Evolutionary conservation across 2,329 filamentous ascomycete species (phyloP), one percentile per base, ranked within the genome.

Genomic region (Fusarium sarcochroum): DNA sequence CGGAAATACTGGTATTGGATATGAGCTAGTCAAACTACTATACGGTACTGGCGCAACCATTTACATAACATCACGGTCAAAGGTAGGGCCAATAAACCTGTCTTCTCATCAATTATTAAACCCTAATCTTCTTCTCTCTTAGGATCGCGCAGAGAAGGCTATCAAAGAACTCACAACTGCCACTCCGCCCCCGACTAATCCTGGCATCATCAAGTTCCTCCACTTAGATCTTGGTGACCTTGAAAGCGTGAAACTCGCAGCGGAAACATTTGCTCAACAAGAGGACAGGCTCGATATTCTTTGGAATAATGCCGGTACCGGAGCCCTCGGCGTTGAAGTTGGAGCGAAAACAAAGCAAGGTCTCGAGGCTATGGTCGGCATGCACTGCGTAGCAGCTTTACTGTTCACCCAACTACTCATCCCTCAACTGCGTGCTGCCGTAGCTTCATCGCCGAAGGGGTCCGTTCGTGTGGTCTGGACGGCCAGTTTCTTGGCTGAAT

Each of bases 31-130:
- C 48, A 82, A 81, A 30, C 82, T 89, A 2, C 79, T 90, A 4
- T 89, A 88, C 68, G 70, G 75, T 0, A 81, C 80, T 5, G 84
- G 86, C 23, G 86, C 79, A 20, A 88, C 80, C 1, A 79, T 89
- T 7, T 89, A 89, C 70, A 76, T 89, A 48, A 84, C 85, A 6
- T 82, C 81, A 1, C 83, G 86, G 37, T 78, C 75, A 32, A 74
- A 68, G 40, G 67, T 66, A 13, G 14, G 38, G 23, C 6, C 20
- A 7, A 18, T 10, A 9, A 27, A 27, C 10, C 7, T 10, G 27
- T 10, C 27, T 10, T 4, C 10, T 3, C 4, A 27, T 10, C 3
- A 10, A 4, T 3, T 10, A 27, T 10, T 27, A 10, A 10, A 2
- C 7, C 10, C 27, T 27, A 9, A 27, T 27, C 27, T 27, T 10